A percentile compares a stretch with the other conserved stretches of the same genome.
Evolutionary conservation across 108 stramenopile species (phyloP).

Genomic region (Cyclotella sp.): DNA sequence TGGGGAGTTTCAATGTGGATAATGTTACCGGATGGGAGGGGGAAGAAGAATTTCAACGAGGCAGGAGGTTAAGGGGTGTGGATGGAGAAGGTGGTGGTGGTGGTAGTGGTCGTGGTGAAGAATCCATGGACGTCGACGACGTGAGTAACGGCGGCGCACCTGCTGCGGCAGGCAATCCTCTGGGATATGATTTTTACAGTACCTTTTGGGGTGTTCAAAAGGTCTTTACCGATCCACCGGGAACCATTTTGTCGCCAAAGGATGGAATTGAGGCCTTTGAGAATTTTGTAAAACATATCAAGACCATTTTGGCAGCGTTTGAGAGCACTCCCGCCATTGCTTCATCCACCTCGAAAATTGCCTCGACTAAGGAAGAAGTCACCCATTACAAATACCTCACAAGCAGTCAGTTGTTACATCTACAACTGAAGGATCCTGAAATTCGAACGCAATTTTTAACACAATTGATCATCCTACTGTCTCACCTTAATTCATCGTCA

Average conservation of each 20-base stretch:
- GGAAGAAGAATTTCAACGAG: slow-evolving; percentile 25
- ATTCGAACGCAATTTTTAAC: slow-evolving; percentile 67
- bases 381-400: slow-evolving; percentile 70
- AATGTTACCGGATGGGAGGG: slow-evolving; percentile 35
- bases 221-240: slow-evolving; percentile 74
- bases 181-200: slow-evolving; percentile 69
- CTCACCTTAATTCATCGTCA: slow-evolving; percentile 60
- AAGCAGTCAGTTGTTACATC: slow-evolving; percentile 57
- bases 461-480: slow-evolving; percentile 72
- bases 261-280: slow-evolving; percentile 32
- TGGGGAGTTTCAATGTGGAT: slow-evolving; percentile 68
- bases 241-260: slow-evolving; percentile 30
- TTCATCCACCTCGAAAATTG: background rate
- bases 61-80: background rate
- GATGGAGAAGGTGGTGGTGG: background rate
- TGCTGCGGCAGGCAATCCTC: background rate
- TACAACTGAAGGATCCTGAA: slow-evolving; percentile 68
- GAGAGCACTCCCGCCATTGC: slow-evolving; percentile 51
- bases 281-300: slow-evolving; percentile 59
- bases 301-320: slow-evolving; percentile 60
- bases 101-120: background rate
- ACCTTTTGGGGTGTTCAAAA: slow-evolving; percentile 84
- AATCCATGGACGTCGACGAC: slow-evolving; percentile 1
- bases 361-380: background rate
- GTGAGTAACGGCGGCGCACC: background rate